Evolutionary conservation across 1,284 basidiomycete species (phyloP).

Genomic region (Cryptococcus wingfieldii): DNA sequence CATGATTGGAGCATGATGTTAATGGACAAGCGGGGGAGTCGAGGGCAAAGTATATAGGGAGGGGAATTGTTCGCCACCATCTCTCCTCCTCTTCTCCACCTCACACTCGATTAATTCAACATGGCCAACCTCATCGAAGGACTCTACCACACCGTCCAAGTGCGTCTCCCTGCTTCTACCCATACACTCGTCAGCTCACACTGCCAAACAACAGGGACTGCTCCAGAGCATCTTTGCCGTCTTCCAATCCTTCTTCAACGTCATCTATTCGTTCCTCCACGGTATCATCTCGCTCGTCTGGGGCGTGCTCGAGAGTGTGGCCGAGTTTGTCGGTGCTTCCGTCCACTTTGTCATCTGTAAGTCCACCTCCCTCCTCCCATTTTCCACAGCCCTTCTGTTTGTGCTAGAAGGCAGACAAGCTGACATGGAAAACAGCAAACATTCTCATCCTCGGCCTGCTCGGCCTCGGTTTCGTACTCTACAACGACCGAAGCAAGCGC

Average conservation of each 20-base stretch:
- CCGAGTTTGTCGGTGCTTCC: constrained; percentile 32
- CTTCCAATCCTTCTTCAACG: constrained; percentile 23
- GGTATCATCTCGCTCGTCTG: constrained; percentile 27
- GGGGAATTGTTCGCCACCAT: neutral
- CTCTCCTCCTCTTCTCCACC: neutral
- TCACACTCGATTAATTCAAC: neutral
- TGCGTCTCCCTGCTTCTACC: constrained; percentile 6
- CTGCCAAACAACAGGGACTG: constrained; percentile 18
- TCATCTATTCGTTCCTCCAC: constrained; percentile 28
- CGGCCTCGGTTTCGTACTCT: constrained; percentile 23
- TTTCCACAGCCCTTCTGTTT: neutral
- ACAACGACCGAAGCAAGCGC: constrained; percentile 26
- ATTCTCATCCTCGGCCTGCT: constrained; percentile 33
- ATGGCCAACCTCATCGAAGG: constrained; percentile 36
- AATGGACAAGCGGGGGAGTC: neutral
- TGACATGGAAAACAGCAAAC: constrained; percentile 25
- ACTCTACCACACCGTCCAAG: constrained; percentile 29
- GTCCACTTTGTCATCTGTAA: constrained; percentile 37
- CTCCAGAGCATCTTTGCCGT: constrained; percentile 27
- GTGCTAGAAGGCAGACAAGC: neutral
- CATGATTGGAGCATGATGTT: neutral
- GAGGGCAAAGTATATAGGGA: neutral
- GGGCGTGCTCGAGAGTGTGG: constrained; percentile 29
- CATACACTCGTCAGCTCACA: neutral
- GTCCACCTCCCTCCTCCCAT: constrained; percentile 2